Evolutionary conservation across 2,329 filamentous ascomycete genomes (phyloP), one percentile per base, ranked within the genome.

Genomic region (Juglanconis juglandina): DNA sequence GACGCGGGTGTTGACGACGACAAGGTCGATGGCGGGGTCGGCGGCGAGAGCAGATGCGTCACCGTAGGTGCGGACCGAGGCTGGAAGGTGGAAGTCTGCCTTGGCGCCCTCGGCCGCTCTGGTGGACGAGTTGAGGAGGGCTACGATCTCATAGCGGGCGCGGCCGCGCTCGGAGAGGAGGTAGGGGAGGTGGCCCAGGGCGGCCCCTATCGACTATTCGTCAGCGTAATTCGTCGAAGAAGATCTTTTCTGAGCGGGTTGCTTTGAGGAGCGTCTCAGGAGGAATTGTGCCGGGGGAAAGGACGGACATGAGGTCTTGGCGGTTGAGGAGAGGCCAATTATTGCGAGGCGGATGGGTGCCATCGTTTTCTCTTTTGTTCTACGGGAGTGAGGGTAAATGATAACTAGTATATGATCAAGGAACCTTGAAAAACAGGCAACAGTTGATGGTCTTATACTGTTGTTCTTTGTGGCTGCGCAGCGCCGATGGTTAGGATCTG

Each of bases 51-150:
- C 74, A 33, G 74, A 63, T 0, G 77, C 69, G 48, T 72, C 69
- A 17, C 73, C 78, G 64, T 83, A 78, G 1, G 77, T 75, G 61
- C 77, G 79, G 13, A 72, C 76, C 0, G 66, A 66, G 1, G 68
- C 14, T 0, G 72, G 69, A 7, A 83, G 69, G 1, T 68, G 66
- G 64, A 77, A 77, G 4, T 62, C 53, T 42, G 72, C 64, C 50
- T 81, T 77, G 4, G 81, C 76, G 14, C 67, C 71, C 50, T 72
- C 64, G 0, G 79, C 78, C 1, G 76, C 75, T 6, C 75, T 71
- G 42, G 75, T 68, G 10, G 71, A 76, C 17, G 76, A 78, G 68
- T 83, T 83, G 64, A 77, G 76, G 1, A 83, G 71, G 7, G 80
- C 80, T n/a, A 76, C 74, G 60, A 83, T 76, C 35, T 76, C 69